These are phyloP conservation scores for Pelagophyceae sp. DNA, from an alignment of 352 stramenopile genomes.

Conservation along the genomic window DNA sequence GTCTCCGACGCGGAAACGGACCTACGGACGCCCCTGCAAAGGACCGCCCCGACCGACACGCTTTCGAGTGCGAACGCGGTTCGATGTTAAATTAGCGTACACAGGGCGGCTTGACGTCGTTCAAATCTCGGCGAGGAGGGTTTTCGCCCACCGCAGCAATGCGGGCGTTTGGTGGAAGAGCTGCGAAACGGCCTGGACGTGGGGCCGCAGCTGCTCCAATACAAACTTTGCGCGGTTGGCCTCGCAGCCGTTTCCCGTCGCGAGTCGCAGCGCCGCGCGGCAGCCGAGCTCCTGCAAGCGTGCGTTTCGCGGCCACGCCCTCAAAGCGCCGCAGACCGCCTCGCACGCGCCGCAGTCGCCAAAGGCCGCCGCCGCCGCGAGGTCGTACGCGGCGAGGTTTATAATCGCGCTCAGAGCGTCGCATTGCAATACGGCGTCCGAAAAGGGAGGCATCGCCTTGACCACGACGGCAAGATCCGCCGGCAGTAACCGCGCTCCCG, in stretches of 20 bases:
- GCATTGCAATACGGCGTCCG: conserved; percentile 27
- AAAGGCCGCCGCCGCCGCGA: not conserved
- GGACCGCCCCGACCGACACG: too few species aligned
- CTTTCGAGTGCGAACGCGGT: too few species aligned
- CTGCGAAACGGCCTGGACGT: not conserved
- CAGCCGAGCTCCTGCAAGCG: conserved; percentile 1
- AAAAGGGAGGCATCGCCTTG: conserved; percentile 36
- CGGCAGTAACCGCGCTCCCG: not conserved
- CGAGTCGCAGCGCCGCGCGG: conserved; percentile 5
- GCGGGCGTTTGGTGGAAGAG: not conserved
- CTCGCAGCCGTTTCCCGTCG: not conserved
- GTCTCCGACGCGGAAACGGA: too few species aligned
- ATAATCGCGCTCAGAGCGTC: not conserved
- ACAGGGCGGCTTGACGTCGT: too few species aligned
- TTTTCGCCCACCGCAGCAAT: not conserved
- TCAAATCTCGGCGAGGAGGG: not conserved
- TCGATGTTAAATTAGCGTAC: too few species aligned
- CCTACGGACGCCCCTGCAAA: too few species aligned
- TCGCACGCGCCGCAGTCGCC: not conserved
- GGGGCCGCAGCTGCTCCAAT: not conserved
- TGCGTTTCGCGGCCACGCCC: not conserved
- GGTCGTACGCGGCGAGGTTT: not conserved
- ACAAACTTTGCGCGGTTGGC: too few species aligned
- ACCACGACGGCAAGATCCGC: conserved; percentile 17
- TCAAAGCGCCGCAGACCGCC: not conserved